A percentile compares a stretch with the other conserved stretches of the same genome.
phyloP scores from a whole-genome alignment of 441 rosid species.

The Mallotus repandus region DNA sequence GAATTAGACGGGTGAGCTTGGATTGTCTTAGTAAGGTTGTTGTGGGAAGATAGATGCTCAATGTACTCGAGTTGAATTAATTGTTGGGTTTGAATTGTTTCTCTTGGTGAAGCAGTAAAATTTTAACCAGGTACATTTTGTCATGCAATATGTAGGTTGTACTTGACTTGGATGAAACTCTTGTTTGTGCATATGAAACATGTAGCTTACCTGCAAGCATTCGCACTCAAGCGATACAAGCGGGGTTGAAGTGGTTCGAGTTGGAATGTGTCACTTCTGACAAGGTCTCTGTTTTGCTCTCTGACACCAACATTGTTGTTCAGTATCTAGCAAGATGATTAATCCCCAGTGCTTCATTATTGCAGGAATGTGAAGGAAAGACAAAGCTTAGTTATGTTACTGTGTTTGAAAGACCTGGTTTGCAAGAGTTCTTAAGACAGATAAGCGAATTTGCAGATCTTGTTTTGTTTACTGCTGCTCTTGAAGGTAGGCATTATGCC shows the following conservation, averaged over 20 bases:
- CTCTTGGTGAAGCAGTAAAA: not conserved
- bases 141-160: constrained; percentile 53
- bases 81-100: not conserved
- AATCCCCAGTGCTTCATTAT: constrained; percentile 27
- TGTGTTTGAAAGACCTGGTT: constrained; percentile 90
- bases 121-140: not conserved
- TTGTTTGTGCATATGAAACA: constrained; percentile 79
- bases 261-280: constrained; percentile 76
- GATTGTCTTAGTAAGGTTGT: not conserved
- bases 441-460: constrained; percentile 79
- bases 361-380: constrained; percentile 75
- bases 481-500: constrained; percentile 62
- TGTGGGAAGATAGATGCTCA: not conserved
- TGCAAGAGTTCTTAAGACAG: constrained; percentile 66
- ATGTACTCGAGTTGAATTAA: not conserved
- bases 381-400: constrained; percentile 69
- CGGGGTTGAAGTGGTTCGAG: constrained; percentile 83
- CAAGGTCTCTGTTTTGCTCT: constrained; percentile 46
- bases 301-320: not conserved
- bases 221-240: constrained; percentile 59
- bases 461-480: constrained; percentile 87
- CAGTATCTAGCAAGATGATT: constrained; percentile 1
- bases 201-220: constrained; percentile 60
- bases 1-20: not conserved
- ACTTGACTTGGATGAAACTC: constrained; percentile 90